Base-by-base conservation (phyloP, 305 asterid species). In the Solanum chacoense region DNA sequence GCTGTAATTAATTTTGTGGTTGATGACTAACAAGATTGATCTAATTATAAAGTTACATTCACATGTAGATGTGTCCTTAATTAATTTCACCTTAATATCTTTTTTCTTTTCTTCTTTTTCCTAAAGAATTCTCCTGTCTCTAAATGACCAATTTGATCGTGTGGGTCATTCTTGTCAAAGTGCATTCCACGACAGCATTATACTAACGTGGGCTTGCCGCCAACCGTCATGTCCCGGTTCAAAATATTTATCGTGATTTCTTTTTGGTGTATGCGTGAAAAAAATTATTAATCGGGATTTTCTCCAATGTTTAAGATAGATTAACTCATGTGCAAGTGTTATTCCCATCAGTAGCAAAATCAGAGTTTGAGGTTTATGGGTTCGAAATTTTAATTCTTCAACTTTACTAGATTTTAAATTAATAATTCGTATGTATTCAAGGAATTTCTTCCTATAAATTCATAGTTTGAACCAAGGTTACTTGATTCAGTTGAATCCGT, bases 111-210 rank as follows among this genome's bases (percentile, higher is more conserved):
- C 10, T 31, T 87, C 26, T 18, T 38, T 38, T 38, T 38, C 84
- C 13, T 16, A 81, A 81, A 81, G 71, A 29, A 29, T 45, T 50
- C 40, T 81, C 38, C 71, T 18, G 26, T 20, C 32, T 67, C 35
- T 8, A n/a, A 12, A 45, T 50, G 84, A 40, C 84, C 78, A 73
- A 86, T 85, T 42, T 86, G 88, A 80, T 86, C 40, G 85, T 45
- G 38, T 67, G 28, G 85, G 73, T n/a, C 20, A 69, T 8, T 35
- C 59, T 69, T 75, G 86, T 69, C 4, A 22, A 4, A n/a, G 65
- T 87, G 91, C 88, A 55, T 50, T 89, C 85, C 89, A 89, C 91
- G 88, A 38, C 88, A 72, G 91, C 88, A 16, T 7, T 65, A 7
- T 9, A 9, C 71, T 87, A 86, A 69, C 71, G 59, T 72, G 80